Evolutionary conservation across 2,329 filamentous ascomycete species (phyloP).

Genomic region (Cryphonectria japonica): DNA sequence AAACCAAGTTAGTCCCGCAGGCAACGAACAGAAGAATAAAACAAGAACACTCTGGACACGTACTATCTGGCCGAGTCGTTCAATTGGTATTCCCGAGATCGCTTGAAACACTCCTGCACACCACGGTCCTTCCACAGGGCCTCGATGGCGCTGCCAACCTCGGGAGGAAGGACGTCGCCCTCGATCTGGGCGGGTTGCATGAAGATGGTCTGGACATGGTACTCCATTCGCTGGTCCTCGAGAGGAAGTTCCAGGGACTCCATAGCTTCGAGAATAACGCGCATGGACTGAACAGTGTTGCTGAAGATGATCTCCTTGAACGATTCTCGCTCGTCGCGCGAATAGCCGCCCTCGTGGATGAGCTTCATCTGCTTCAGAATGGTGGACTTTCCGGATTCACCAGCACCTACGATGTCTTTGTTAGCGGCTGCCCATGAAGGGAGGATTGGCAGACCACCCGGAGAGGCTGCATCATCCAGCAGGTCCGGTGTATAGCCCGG

Average conservation of each 20-base stretch:
- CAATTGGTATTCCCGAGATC: constrained; percentile 92
- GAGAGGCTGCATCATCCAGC: not conserved
- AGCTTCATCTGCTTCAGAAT: constrained; percentile 99
- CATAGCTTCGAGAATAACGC: constrained; percentile 71
- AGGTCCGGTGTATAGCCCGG: not conserved
- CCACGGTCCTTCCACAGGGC: constrained; percentile 91
- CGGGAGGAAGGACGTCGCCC: constrained; percentile 89
- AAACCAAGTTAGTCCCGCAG: constrained; percentile 38
- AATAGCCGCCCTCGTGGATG: constrained; percentile 98
- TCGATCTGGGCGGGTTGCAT: constrained; percentile 98
- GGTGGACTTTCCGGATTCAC: constrained; percentile 96
- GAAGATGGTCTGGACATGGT: constrained; percentile 97
- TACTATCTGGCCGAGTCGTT: constrained; percentile 97
- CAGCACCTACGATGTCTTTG: constrained; percentile 68
- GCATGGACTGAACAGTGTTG: constrained; percentile 72
- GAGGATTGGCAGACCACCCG: not conserved
- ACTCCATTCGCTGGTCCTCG: constrained; percentile 90
- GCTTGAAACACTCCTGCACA: constrained; percentile 93
- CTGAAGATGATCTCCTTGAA: constrained; percentile 75
- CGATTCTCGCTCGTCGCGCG: constrained; percentile 77
- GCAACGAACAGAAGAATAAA: not conserved
- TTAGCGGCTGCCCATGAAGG: constrained; percentile 26
- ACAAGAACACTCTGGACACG: constrained; percentile 42
- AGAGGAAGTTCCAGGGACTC: constrained; percentile 77
- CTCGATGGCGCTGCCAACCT: constrained; percentile 91